These are phyloP conservation scores for Fusarium dimerum DNA, from an alignment of 2,329 filamentous ascomycete species.

Conservation along the genomic window DNA sequence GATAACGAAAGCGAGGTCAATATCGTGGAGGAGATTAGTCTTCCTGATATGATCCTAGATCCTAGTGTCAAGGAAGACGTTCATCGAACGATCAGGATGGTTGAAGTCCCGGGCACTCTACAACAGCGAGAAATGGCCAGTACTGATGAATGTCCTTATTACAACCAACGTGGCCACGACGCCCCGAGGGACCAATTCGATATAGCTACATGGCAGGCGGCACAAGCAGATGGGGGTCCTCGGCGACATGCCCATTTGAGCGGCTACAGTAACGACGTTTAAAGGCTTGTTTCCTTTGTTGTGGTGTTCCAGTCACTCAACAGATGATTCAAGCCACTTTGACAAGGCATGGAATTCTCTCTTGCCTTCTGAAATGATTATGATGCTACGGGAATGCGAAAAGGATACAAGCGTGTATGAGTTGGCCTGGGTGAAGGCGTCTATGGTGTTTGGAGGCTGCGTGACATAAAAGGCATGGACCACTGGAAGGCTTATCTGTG, in stretches of 20 bases:
- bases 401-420: background rate
- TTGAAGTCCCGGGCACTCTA: background rate
- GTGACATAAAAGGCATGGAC: background rate
- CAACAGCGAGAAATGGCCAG: background rate
- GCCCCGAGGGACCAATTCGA: background rate
- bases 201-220: background rate
- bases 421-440: background rate
- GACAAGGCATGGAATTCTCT: background rate
- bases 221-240: background rate
- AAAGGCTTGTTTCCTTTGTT: background rate
- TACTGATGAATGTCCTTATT: background rate
- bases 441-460: background rate
- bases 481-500: background rate
- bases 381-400: background rate
- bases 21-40: slow-evolving; percentile 19
- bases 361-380: background rate
- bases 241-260: background rate
- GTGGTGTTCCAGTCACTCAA: background rate
- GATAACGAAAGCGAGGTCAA: slow-evolving; percentile 26
- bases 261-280: background rate
- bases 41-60: slow-evolving; percentile 17
- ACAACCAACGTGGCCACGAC: background rate
- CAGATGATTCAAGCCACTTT: background rate
- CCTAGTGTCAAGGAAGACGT: background rate
- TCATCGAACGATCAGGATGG: background rate